Evolutionary conservation across 768 basidiomycete genomes (phyloP).

Genomic region (Lactarius hatsudake): DNA sequence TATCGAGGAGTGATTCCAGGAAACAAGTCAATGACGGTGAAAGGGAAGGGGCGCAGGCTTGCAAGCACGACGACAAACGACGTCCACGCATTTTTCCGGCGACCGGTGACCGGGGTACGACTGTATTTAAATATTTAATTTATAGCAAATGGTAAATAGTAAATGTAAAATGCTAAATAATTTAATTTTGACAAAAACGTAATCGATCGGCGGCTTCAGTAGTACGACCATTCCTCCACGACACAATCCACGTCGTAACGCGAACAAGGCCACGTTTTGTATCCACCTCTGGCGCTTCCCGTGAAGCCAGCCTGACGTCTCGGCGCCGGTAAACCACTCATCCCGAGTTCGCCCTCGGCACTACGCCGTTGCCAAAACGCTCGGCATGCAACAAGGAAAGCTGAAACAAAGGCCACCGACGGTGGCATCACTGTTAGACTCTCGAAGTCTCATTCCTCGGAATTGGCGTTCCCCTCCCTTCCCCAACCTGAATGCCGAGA

Average conservation of each 20-base stretch:
- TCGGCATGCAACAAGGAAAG: constrained; percentile 43
- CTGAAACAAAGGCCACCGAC: constrained; percentile 30
- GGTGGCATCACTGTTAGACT: neutral
- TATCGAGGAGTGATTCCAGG: constrained; percentile 10
- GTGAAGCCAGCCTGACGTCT: constrained; percentile 27
- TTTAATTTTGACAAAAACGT: neutral
- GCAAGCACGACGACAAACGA: neutral
- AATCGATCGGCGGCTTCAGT: constrained; percentile 25
- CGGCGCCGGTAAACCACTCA: constrained; percentile 24
- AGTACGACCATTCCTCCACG: constrained; percentile 66
- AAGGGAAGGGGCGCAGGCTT: neutral
- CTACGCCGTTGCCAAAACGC: constrained; percentile 32
- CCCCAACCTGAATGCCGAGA: neutral
- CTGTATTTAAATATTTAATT: neutral
- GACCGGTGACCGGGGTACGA: neutral
- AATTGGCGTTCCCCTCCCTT: neutral
- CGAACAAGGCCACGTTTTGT: constrained; percentile 44
- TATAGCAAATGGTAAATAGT: neutral
- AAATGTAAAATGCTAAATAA: neutral
- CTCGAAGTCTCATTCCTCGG: neutral
- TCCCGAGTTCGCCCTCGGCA: constrained; percentile 20
- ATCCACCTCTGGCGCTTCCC: constrained; percentile 4
- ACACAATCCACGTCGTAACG: constrained; percentile 64
- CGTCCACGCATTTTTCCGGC: neutral
- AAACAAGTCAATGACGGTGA: constrained; percentile 9